A percentile compares a stretch with the other conserved stretches of the same genome.
Evolutionary conservation across 768 basidiomycete genomes (phyloP).

Genomic region (Lenzites betulinus): DNA sequence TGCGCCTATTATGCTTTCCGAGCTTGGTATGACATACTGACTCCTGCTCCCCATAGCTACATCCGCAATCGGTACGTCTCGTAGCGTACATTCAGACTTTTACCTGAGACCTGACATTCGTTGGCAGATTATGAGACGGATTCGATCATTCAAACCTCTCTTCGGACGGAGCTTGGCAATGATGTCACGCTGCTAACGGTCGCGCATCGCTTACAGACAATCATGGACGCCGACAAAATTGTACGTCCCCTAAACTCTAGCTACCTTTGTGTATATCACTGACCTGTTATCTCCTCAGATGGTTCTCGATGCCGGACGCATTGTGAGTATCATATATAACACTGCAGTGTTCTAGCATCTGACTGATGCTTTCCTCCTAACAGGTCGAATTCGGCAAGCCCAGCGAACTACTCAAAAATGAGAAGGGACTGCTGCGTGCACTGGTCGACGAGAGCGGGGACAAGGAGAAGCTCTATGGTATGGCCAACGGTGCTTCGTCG

Average conservation of each 20-base stretch:
- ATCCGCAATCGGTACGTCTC: conserved; percentile 29
- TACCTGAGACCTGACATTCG: neutral
- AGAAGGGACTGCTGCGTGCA: conserved; percentile 37
- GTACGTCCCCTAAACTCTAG: conserved; percentile 27
- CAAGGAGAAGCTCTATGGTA: conserved; percentile 36
- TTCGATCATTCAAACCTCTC: conserved; percentile 52
- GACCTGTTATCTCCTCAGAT: conserved; percentile 31
- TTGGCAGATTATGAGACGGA: conserved; percentile 54
- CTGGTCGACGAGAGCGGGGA: conserved; percentile 45
- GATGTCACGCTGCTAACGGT: conserved; percentile 55
- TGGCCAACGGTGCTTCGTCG: conserved; percentile 22
- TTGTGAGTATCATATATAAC: conserved; percentile 33
- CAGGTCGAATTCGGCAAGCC: conserved; percentile 46
- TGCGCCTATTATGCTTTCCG: conserved; percentile 20
- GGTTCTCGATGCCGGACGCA: conserved; percentile 43
- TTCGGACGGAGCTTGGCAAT: conserved; percentile 44
- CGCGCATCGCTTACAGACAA: conserved; percentile 55
- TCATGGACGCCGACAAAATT: conserved; percentile 61
- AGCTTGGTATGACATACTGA: neutral
- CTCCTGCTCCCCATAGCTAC: conserved; percentile 18
- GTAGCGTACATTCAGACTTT: neutral
- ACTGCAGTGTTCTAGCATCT: too few relatives aligned
- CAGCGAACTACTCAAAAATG: conserved; percentile 38
- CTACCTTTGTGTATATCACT: neutral
- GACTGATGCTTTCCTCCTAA: conserved; percentile 25